phyloP scores from a whole-genome alignment of 305 asterid species.

The Fraxinus platypoda region DNA sequence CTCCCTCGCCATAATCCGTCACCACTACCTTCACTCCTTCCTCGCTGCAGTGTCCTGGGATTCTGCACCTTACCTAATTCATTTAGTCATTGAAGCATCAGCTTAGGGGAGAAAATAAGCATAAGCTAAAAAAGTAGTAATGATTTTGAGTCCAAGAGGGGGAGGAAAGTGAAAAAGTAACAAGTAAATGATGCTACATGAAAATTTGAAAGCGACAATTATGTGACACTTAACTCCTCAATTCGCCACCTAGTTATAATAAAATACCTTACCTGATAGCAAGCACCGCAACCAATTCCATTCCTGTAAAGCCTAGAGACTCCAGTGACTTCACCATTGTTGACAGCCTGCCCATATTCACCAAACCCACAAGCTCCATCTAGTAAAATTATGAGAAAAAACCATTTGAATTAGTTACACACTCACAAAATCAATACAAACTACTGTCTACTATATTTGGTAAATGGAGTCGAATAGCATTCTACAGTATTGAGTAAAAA shows the following conservation, averaged over 20 bases:
- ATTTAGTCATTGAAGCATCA: not conserved
- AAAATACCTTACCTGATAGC: constrained; percentile 57
- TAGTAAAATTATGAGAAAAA: constrained; percentile 15
- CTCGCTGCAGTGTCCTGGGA: constrained; percentile 50
- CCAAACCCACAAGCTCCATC: constrained; percentile 90
- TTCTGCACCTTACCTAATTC: constrained; percentile 58
- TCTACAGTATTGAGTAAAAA: too few species aligned
- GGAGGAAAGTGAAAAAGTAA: too few species aligned
- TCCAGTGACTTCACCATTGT: constrained; percentile 62
- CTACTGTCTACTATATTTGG: not conserved
- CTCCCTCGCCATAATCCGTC: constrained; percentile 67
- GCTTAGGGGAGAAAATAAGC: not conserved
- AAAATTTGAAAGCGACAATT: too few species aligned
- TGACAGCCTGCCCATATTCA: constrained; percentile 61
- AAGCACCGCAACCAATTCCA: constrained; percentile 81
- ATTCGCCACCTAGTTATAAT: too few species aligned
- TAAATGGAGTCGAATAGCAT: not conserved
- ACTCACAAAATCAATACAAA: not conserved
- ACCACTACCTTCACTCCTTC: constrained; percentile 58
- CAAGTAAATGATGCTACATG: too few species aligned
- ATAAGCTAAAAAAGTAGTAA: not conserved
- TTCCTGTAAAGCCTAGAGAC: constrained; percentile 68
- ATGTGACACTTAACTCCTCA: too few species aligned
- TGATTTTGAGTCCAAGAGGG: too few species aligned
- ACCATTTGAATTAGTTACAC: not conserved